Evolutionary conservation across 352 stramenopile species (phyloP).

Genomic region (Phytophthora melonis): DNA sequence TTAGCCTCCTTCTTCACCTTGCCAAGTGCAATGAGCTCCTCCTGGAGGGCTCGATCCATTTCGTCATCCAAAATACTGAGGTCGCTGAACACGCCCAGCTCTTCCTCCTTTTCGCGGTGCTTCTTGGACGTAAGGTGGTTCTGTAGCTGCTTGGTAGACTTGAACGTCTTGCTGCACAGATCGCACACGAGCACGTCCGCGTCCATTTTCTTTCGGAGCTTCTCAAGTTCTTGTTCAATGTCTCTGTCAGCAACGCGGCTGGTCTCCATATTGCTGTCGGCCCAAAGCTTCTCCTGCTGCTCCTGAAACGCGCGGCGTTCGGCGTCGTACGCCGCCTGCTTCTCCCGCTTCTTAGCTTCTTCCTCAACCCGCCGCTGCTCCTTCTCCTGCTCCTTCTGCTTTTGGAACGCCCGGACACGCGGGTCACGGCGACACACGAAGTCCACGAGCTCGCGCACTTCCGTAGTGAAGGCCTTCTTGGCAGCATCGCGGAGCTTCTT

Average conservation of each 20-base stretch:
- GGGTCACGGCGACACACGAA: slow-evolving; percentile 84
- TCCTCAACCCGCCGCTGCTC: slow-evolving; percentile 56
- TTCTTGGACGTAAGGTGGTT: slow-evolving; percentile 88
- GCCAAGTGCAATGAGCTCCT: slow-evolving; percentile 56
- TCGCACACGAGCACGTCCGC: slow-evolving; percentile 77
- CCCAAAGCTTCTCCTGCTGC: slow-evolving; percentile 71
- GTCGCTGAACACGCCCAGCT: slow-evolving; percentile 71
- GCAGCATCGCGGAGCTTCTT: slow-evolving; percentile 85
- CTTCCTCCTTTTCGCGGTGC: slow-evolving; percentile 77
- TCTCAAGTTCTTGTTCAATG: slow-evolving; percentile 74
- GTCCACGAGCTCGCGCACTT: slow-evolving; percentile 86
- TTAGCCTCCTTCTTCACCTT: slow-evolving; percentile 35
- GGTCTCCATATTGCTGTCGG: slow-evolving; percentile 46
- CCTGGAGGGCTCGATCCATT: slow-evolving; percentile 66
- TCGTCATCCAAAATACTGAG: slow-evolving; percentile 68
- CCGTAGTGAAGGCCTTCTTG: slow-evolving; percentile 78
- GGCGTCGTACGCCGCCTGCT: slow-evolving; percentile 65
- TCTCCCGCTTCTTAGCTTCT: slow-evolving; percentile 63
- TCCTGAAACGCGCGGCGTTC: slow-evolving; percentile 76
- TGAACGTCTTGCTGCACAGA: slow-evolving; percentile 87
- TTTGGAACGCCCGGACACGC: slow-evolving; percentile 71
- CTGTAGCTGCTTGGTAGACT: slow-evolving; percentile 83
- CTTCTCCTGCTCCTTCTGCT: slow-evolving; percentile 76
- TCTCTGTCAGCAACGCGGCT: slow-evolving; percentile 61
- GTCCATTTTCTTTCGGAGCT: slow-evolving; percentile 73